Evolutionary conservation across 2,329 filamentous ascomycete species (phyloP).

Genomic region (Arthrobotrys iridis): DNA sequence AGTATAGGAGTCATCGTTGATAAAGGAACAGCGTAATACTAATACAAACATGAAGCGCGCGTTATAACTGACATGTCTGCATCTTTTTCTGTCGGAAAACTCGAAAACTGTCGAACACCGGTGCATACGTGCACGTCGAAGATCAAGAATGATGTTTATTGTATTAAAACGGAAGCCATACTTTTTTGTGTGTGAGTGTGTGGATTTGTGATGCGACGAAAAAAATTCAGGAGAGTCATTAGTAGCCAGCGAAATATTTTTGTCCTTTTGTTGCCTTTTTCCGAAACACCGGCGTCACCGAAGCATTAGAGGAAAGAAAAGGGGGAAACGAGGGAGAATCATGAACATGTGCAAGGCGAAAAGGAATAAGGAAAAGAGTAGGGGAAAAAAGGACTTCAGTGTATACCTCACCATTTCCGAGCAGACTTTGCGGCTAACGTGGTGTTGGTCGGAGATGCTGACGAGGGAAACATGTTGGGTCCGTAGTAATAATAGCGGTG

Average conservation of each 20-base stretch:
- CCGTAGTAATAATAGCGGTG: constrained; percentile 49
- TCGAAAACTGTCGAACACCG: constrained; percentile 48
- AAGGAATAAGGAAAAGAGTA: not conserved
- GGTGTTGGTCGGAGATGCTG: constrained; percentile 52
- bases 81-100: constrained; percentile 42
- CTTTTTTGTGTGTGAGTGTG: constrained; percentile 30
- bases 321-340: constrained; percentile 7
- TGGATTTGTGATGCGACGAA: constrained; percentile 33
- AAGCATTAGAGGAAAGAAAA: constrained; percentile 24
- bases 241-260: constrained; percentile 51
- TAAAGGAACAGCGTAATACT: constrained; percentile 46
- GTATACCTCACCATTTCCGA: constrained; percentile 55
- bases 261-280: constrained; percentile 44
- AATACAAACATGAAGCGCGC: constrained; percentile 55
- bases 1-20: constrained; percentile 38
- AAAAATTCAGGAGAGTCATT: constrained; percentile 49
- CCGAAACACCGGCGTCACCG: constrained; percentile 50
- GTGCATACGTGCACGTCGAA: constrained; percentile 38
- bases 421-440: constrained; percentile 33
- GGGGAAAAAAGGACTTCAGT: constrained; percentile 38
- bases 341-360: constrained; percentile 28
- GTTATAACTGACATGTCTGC: constrained; percentile 49
- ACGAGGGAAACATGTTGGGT: constrained; percentile 54
- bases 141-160: constrained; percentile 48
- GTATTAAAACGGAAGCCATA: constrained; percentile 52